Percentiles rank a stretch among this genome's conserved stretches.
These are phyloP conservation scores for Pseudogymnoascus sp. DNA, from an alignment of 2,329 filamentous ascomycete genomes.

Conservation along the genomic window DNA sequence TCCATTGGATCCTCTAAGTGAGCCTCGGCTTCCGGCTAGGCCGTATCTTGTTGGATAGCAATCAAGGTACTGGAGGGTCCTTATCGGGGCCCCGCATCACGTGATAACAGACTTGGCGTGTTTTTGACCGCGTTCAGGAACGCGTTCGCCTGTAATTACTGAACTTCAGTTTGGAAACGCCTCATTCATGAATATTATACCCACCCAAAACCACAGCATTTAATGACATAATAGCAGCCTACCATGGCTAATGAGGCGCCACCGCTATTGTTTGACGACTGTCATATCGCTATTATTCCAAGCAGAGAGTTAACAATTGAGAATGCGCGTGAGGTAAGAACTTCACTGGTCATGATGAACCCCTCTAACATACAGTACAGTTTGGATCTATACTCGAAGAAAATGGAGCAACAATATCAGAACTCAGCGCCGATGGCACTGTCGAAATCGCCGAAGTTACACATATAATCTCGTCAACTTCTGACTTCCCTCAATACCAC, in stretches of 20 bases:
- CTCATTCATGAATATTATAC: constrained; percentile 1
- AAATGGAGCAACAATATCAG: constrained; percentile 31
- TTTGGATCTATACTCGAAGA: constrained; percentile 22
- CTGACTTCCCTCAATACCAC: constrained; percentile 85
- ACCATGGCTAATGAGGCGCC: background rate
- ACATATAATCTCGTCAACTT: constrained; percentile 66
- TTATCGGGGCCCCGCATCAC: background rate
- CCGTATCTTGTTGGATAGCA: background rate
- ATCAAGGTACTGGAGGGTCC: background rate
- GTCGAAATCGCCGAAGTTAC: constrained; percentile 42
- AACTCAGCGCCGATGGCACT: constrained; percentile 33
- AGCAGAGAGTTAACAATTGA: constrained; percentile 20
- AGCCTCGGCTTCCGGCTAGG: constrained; percentile 4
- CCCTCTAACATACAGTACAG: constrained; percentile 14
- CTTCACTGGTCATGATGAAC: background rate
- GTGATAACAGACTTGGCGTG: background rate
- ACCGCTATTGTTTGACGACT: constrained; percentile 22
- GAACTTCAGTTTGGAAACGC: background rate
- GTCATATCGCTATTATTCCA: constrained; percentile 23
- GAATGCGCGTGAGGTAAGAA: background rate
- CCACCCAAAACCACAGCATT: constrained; percentile 1
- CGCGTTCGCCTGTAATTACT: constrained; percentile 3
- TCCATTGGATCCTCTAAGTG: background rate
- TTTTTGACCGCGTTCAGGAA: constrained; percentile 5
- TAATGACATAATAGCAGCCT: constrained; percentile 1